Percentiles rank a stretch among this genome's conserved stretches.
Evolutionary conservation across 179 eudicot species (phyloP).

Genomic region (Vitellaria paradoxa): DNA sequence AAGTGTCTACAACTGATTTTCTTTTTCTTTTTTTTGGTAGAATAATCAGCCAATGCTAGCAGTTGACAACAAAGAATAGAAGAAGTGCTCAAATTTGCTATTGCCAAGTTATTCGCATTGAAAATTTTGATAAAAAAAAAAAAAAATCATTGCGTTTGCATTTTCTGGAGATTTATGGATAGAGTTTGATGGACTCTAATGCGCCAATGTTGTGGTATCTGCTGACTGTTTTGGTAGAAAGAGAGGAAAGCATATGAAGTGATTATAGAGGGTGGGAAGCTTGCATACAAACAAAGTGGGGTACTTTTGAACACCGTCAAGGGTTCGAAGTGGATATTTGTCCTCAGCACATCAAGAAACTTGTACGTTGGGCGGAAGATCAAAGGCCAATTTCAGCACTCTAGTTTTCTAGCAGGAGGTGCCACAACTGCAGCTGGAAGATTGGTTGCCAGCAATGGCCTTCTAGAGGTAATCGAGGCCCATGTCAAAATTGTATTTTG

Average conservation of each 20-base stretch:
- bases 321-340: slow-evolving; percentile 71
- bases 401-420: slow-evolving; percentile 68
- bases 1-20: background rate
- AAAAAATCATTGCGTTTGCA: no score
- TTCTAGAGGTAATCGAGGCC: slow-evolving; percentile 46
- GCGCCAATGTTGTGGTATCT: background rate
- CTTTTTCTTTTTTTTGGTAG: no score
- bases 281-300: slow-evolving; percentile 40
- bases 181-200: background rate
- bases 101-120: no score
- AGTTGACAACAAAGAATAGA: no score
- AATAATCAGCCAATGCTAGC: no score
- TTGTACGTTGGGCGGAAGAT: slow-evolving; percentile 63
- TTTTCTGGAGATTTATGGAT: no score
- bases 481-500: no score
- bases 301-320: slow-evolving; percentile 36
- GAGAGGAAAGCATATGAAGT: slow-evolving; percentile 65
- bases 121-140: no score
- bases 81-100: no score
- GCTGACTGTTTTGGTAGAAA: slow-evolving; percentile 29
- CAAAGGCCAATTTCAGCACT: slow-evolving; percentile 68
- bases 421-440: slow-evolving; percentile 68
- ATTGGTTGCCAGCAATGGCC: slow-evolving; percentile 44
- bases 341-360: slow-evolving; percentile 52
- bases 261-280: slow-evolving; percentile 52